Base-by-base conservation (phyloP, 805 yeast species). In the Monosporozyma aquatica region DNA sequence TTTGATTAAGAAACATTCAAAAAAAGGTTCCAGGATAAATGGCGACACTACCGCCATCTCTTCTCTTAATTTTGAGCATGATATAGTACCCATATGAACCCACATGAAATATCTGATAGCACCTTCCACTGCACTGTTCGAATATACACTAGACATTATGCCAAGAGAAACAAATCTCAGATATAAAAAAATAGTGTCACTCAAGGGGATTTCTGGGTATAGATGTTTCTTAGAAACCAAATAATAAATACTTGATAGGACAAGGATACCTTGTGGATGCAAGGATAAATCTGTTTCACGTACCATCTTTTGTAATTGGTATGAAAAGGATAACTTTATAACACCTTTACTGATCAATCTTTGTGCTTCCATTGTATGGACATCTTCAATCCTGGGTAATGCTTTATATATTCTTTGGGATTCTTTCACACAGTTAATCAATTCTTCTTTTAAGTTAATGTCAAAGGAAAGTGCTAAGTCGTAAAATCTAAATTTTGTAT, bases 401-500 rank as follows among this genome's bases (percentile, higher is more conserved):
- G 58, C 52, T 6, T 52, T 51, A 38, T 82, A 75, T 3, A 81
- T 53, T 2, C 56, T 51, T 33, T 58, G 60, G 2, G 79, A 60
- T 26, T 67, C 67, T 3, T 56, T 51, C 7, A 69, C 54, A 53
- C 53, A 59, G 2, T 63, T 49, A 2, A 50, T 46, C 35, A 80
- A 70, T 18, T 61, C 59, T 1, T 53, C 52, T n/a, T 61, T 62
- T 10, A 78, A 62, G 41, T 80, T 76, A 40, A 86, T 54, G 59
- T 89, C 97, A 60, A 74, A 75, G 3, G 92, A 76, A 25, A 68
- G 54, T 0, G 82, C 72, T 45, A 87, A 64, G 41, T 70, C 70
- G 27, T 67, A 60, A n/a, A 66, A 58, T 39, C 81, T 65, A 6
- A 56, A 60, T 37, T 59, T 59, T 22, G 66, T 53, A 21, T 65